Conservation (phyloP, 352 stramenopile genomes). For the Halophytophthora polymorphica region DNA sequence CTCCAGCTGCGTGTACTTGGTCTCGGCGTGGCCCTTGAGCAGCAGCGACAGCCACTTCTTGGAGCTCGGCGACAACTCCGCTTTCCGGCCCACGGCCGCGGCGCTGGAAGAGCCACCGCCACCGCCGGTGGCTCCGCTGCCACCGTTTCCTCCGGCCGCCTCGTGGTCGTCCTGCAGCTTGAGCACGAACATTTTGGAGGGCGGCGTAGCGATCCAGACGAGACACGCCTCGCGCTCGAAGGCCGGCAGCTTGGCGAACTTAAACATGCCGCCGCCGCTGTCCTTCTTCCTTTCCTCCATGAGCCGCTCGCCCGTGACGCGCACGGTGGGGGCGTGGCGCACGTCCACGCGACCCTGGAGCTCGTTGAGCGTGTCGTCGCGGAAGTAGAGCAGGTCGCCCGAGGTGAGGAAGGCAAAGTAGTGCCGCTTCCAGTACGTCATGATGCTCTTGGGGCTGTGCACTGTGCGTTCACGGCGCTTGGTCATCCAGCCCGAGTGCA, state of each 20-base stretch:
- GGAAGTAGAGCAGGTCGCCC: constrained; percentile 76
- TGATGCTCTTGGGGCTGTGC: constrained; percentile 72
- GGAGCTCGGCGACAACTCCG: constrained; percentile 58
- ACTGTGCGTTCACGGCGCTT: constrained; percentile 75
- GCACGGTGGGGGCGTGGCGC: constrained; percentile 70
- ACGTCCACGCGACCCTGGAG: constrained; percentile 76
- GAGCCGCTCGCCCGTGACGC: constrained; percentile 70
- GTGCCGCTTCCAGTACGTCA: constrained; percentile 83
- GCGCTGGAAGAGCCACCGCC: constrained; percentile 22
- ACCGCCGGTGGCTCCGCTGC: constrained; percentile 12
- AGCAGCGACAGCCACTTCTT: constrained; percentile 78
- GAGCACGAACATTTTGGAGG: constrained; percentile 83
- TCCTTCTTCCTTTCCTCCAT: constrained; percentile 77
- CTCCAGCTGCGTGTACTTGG: constrained; percentile 81
- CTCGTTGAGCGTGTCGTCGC: constrained; percentile 66
- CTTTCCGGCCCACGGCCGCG: constrained; percentile 25
- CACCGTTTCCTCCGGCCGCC: constrained; percentile 15
- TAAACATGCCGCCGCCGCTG: constrained; percentile 51
- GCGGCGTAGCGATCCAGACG: constrained; percentile 79
- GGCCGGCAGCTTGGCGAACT: constrained; percentile 60
- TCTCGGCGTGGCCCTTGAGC: constrained; percentile 72
- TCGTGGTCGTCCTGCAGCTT: constrained; percentile 73
- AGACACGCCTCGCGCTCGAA: constrained; percentile 64
- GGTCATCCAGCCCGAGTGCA: constrained; percentile 70
- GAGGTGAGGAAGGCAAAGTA: constrained; percentile 77